Evolutionary conservation across 2,329 filamentous ascomycete species (phyloP).

Genomic region (Botrytis galanthina): DNA sequence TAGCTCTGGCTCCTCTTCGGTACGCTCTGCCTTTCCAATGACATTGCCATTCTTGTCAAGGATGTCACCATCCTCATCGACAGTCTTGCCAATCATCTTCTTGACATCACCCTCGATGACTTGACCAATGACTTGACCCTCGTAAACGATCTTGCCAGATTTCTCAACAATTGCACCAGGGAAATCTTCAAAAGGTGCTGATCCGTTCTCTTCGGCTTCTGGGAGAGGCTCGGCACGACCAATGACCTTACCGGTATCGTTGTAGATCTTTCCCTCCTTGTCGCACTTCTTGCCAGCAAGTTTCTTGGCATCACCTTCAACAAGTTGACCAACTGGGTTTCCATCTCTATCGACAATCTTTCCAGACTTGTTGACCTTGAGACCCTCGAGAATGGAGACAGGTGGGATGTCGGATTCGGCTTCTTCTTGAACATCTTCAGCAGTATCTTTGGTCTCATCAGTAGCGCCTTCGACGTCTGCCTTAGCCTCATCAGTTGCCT

Average conservation of each 20-base stretch:
- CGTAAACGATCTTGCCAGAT: conserved; percentile 51
- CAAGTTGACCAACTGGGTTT: conserved; percentile 54
- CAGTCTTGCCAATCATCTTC: conserved; percentile 61
- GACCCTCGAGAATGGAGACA: conserved; percentile 46
- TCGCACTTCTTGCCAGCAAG: conserved; percentile 64
- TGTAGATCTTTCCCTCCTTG: conserved; percentile 68
- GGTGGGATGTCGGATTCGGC: conserved; percentile 46
- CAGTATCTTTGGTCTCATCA: conserved; percentile 40
- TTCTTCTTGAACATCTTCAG: conserved; percentile 46
- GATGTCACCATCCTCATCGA: conserved; percentile 81
- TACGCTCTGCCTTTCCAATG: conserved; percentile 41
- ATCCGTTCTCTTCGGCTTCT: conserved; percentile 48
- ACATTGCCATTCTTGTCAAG: conserved; percentile 69
- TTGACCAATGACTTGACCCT: conserved; percentile 55
- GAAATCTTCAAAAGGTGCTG: conserved; percentile 57
- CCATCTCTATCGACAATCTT: conserved; percentile 51
- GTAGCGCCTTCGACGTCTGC: conserved; percentile 29
- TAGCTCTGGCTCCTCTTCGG: conserved; percentile 34
- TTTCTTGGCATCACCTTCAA: conserved; percentile 63
- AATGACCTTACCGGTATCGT: conserved; percentile 65
- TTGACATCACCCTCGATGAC: conserved; percentile 63
- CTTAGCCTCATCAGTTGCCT: conserved; percentile 37
- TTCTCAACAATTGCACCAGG: conserved; percentile 52
- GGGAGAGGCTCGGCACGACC: conserved; percentile 66
- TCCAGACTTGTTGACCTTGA: conserved; percentile 56